Evolutionary conservation across 208 protist genomes (phyloP), one percentile per base, ranked within the genome.

Genomic region (Kentomonas sorsogonicus): DNA sequence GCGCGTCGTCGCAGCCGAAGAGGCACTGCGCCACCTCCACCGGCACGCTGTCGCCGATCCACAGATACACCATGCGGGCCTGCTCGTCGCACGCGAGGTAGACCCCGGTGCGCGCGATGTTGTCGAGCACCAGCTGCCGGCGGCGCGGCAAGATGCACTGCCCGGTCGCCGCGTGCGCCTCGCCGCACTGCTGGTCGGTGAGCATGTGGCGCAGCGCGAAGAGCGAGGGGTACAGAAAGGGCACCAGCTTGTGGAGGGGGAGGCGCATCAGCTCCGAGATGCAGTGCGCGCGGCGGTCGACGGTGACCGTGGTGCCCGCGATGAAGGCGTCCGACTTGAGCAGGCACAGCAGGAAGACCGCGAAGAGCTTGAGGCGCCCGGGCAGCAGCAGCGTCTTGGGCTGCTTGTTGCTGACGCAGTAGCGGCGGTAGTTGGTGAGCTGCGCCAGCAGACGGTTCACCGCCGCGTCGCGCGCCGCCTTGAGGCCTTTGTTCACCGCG

Each of bases 321-420:
- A 74, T 61, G 26, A 98, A 74, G 5, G 82, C 80, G 46, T 91
- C 73, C 1, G 82, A 81, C 53, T 95, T 93, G 40, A 96, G 46
- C 23, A 97, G 46, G 33, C 78, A 87, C 51, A 95, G 64, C 39
- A 77, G 53, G 63, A 91, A 97, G 20, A 97, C 69, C 20, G 94
- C 90, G 50, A 97, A 69, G 53, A 97, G 73, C 69, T 96, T 95
- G 50, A 98, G 74, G 1, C 84, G 74, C n/a, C 89, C 79, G 7
- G 96, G 96, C 77, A 98, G 82, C 18, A 97, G 72, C 20, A 98
- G 72, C 55, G 91, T 79, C 18, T 59, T 64, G 56, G 59, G 67
- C 27, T 74, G 74, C 20, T 33, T 38, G 10, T 78, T 62, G 13
- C 52, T 47, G 9, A 70, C 55, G 69, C 80, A 88, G 61, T 86